Conservation (phyloP, 1,284 basidiomycete species). For the Lentinus polychrous region DNA sequence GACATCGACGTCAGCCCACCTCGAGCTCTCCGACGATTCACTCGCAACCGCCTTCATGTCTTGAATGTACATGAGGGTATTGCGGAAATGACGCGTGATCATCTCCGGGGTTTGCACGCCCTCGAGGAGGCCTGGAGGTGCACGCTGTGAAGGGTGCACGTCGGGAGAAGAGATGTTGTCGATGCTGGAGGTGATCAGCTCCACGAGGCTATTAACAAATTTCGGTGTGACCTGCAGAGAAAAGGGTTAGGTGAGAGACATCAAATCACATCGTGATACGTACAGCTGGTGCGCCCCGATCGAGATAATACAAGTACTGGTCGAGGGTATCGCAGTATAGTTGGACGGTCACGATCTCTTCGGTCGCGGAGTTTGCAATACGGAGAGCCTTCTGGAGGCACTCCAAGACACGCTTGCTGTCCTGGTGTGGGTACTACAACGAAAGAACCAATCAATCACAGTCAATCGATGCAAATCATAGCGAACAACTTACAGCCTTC, state of each 20-base stretch:
- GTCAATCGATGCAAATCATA: background rate
- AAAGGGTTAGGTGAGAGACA: background rate
- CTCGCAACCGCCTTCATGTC: constrained; percentile 54
- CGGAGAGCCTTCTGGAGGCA: constrained; percentile 91
- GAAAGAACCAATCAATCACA: background rate
- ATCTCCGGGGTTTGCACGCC: constrained; percentile 88
- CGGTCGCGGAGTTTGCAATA: constrained; percentile 89
- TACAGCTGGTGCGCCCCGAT: constrained; percentile 85
- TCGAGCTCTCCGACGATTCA: constrained; percentile 35
- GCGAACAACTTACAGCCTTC: constrained; percentile 50
- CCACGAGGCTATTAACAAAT: constrained; percentile 90
- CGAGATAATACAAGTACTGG: constrained; percentile 90
- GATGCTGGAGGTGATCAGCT: constrained; percentile 86
- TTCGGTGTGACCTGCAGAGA: constrained; percentile 73
- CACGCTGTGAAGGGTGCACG: constrained; percentile 77
- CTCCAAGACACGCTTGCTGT: constrained; percentile 92
- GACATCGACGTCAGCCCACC: constrained; percentile 83
- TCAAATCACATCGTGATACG: constrained; percentile 23
- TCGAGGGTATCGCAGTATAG: constrained; percentile 92
- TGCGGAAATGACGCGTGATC: constrained; percentile 88
- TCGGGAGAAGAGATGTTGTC: constrained; percentile 81
- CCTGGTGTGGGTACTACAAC: constrained; percentile 79
- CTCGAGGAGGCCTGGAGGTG: constrained; percentile 79
- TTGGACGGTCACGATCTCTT: constrained; percentile 91
- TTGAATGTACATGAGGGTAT: constrained; percentile 82